Evolutionary conservation across 345 rosid species (phyloP), one percentile per base, ranked within the genome.

Genomic region (Rhizophora mangle): DNA sequence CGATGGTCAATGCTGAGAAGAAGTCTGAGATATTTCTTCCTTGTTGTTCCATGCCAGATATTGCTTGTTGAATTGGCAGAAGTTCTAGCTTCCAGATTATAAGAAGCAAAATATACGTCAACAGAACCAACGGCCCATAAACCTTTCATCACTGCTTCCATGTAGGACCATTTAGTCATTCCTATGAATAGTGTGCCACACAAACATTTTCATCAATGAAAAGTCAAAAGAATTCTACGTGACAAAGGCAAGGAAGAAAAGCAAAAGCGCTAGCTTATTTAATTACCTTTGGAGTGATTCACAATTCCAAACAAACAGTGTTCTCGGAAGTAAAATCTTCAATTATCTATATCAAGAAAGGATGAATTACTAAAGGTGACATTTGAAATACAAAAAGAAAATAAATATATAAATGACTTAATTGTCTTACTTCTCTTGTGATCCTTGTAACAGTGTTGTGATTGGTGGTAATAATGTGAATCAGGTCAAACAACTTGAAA

Each of bases 1-100:
- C 96, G 92, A 56, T 96, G 94, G 55, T 92, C 98, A 83, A 90
- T 92, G 78, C 99, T 92, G 76, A 95, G 96, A 84, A 92, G 98
- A 68, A 92, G 87, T 74, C 94, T 82, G 63, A 92, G 91, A 83
- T 76, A 83, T 70, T 82, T 90, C 81, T 84, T 88, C 64, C 83
- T 84, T 46, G 30, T 62, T 71, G 69, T 47, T 47, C 81, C 86
- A 81, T 79, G 77, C 75, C 71, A 61, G 22, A 27, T 31, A 73
- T 80, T 70, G 62, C 76, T 64, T 16, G 6, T 63, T n/a, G 67
- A 58, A 72, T 24, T 24, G 24, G 0, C 24, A 24, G 24, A 0
- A n/a, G 24, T 24, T 24, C 29, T 49, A 49, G 70, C 58, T 69
- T 72, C 69, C 63, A 68, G 51, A 26, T 68, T 69, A 58, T 47